Percentiles rank a stretch among this genome's conserved stretches.
These are phyloP conservation scores for Pontederia crassipes DNA, from an alignment of 176 grass and related monocot genomes.

Conservation along the genomic window DNA sequence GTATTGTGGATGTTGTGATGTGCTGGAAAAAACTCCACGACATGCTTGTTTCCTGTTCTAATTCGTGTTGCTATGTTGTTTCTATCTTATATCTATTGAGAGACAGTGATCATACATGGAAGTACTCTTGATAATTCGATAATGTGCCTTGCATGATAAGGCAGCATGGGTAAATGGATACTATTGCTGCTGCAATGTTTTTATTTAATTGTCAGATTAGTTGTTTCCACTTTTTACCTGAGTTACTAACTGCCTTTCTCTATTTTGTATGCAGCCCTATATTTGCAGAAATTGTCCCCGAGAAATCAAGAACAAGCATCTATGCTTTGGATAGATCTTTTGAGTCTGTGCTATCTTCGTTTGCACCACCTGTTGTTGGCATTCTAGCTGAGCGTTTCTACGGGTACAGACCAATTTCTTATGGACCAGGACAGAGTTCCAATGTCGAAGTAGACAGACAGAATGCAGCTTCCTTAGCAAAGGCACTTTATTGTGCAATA, in stretches of 20 bases:
- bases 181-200: not conserved
- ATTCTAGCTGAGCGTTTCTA: conserved; percentile 55
- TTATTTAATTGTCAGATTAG: not conserved
- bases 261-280: conserved; percentile 53
- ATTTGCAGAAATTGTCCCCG: conserved; percentile 86
- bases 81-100: too few species aligned
- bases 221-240: not conserved
- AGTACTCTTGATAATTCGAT: too few species aligned
- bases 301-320: conserved; percentile 76
- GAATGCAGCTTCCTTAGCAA: conserved; percentile 70
- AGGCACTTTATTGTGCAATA: conserved; percentile 74
- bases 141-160: too few species aligned
- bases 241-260: not conserved
- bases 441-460: conserved; percentile 32
- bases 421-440: conserved; percentile 14
- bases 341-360: conserved; percentile 66
- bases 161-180: too few species aligned
- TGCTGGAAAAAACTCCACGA: too few species aligned
- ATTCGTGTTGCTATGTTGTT: too few species aligned
- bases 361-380: conserved; percentile 68
- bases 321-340: conserved; percentile 78
- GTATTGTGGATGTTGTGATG: too few species aligned
- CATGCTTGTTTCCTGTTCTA: too few species aligned
- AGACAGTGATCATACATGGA: too few species aligned
- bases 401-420: conserved; percentile 40